Percentiles rank a stretch among this genome's conserved stretches.
phyloP scores from a whole-genome alignment of 192 early-diverging fungal species.

The Coemansia sp. region DNA sequence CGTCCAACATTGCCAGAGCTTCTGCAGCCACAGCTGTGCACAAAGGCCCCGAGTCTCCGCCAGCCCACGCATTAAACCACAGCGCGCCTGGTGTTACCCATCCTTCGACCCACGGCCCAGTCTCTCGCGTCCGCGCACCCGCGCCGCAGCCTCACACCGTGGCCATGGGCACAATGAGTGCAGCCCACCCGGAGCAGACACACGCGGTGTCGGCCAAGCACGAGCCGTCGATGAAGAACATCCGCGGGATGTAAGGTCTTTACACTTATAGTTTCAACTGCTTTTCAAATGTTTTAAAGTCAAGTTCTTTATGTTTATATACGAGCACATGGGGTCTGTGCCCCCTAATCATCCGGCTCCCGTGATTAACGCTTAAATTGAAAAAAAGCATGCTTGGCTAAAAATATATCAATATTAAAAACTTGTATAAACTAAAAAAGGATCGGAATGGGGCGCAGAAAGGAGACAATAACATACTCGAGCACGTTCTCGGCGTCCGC shows the following conservation, averaged over 20 bases:
- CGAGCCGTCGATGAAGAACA: conserved; percentile 37
- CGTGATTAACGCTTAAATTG: not conserved
- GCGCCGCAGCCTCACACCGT: too few relatives aligned
- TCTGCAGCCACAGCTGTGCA: too few relatives aligned
- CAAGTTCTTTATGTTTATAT: too few relatives aligned
- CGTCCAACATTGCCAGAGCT: too few relatives aligned
- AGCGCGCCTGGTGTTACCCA: too few relatives aligned
- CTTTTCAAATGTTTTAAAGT: too few relatives aligned
- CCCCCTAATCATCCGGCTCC: not conserved
- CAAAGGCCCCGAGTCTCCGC: too few relatives aligned
- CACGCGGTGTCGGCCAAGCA: conserved; percentile 1
- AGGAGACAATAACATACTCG: conserved; percentile 43
- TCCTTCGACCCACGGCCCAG: too few relatives aligned
- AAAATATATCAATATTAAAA: not conserved
- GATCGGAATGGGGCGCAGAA: conserved; percentile 45
- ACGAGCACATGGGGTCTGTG: not conserved
- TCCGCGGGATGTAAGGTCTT: conserved; percentile 25
- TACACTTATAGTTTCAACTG: too few relatives aligned
- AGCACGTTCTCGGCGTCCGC: conserved; percentile 36
- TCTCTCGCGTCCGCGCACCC: too few relatives aligned
- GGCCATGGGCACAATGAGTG: not conserved
- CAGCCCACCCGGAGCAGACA: not conserved
- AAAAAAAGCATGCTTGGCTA: not conserved
- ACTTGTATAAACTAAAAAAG: not conserved
- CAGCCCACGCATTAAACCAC: too few relatives aligned